These are phyloP conservation scores for Candida albicans DNA, from an alignment of 1,139 yeast genomes.

Conservation along the genomic window DNA sequence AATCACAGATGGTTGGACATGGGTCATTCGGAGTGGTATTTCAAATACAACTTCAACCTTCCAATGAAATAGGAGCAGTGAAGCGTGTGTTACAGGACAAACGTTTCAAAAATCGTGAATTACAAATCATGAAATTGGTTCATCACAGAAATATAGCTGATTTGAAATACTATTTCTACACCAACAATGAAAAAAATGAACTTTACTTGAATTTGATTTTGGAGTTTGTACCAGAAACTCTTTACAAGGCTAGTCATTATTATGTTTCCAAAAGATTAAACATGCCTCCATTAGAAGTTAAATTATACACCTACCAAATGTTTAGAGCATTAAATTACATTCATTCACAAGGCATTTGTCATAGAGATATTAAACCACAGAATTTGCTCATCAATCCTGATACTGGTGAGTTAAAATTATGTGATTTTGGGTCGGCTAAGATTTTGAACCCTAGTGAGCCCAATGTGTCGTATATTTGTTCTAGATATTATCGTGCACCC, in stretches of 20 bases:
- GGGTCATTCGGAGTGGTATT: conserved; percentile 98
- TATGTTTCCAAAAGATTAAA: conserved; percentile 74
- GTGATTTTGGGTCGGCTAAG: conserved; percentile 99
- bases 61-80: conserved; percentile 83
- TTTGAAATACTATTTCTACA: conserved; percentile 84
- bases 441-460: conserved; percentile 87
- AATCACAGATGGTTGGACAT: conserved; percentile 87
- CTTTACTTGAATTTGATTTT: conserved; percentile 83
- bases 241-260: conserved; percentile 82
- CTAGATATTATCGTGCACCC: conserved; percentile 95
- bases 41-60: conserved; percentile 76
- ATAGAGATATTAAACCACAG: conserved; percentile 96
- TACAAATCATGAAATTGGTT: conserved; percentile 91
- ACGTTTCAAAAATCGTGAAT: conserved; percentile 92
- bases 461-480: conserved; percentile 93
- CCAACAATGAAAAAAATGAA: conserved; percentile 76
- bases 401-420: conserved; percentile 79
- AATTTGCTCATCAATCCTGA: conserved; percentile 86
- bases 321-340: conserved; percentile 89
- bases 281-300: conserved; percentile 90
- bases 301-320: conserved; percentile 87
- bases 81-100: conserved; percentile 93
- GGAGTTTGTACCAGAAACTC: conserved; percentile 92
- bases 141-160: conserved; percentile 87
- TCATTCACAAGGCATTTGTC: conserved; percentile 90